phyloP scores from a whole-genome alignment of 73 alveolate genomes.

The Uronychia setigera region DNA sequence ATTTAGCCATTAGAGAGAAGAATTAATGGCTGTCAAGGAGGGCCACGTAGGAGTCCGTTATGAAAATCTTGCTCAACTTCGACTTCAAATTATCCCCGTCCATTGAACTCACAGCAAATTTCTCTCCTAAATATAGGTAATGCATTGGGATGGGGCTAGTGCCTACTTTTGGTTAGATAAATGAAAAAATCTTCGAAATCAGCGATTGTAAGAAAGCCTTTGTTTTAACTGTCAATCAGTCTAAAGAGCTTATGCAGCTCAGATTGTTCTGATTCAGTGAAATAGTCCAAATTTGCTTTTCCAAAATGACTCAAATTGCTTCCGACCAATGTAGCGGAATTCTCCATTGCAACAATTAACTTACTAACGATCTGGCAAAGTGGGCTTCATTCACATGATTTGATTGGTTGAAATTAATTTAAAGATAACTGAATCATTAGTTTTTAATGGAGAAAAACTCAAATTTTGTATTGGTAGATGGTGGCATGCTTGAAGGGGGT shows the following conservation, averaged over 20 bases:
- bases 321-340: no score
- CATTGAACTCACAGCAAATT: neutral
- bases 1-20: neutral
- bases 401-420: no score
- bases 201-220: neutral
- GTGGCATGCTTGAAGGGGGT: slow-evolving; percentile 89
- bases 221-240: neutral
- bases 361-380: no score
- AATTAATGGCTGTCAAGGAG: neutral
- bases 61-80: neutral
- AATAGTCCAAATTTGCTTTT: no score
- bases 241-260: no score
- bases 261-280: no score
- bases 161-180: neutral
- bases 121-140: neutral
- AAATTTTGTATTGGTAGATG: no score
- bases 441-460: no score
- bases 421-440: no score
- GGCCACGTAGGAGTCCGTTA: neutral
- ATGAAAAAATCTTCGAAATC: neutral
- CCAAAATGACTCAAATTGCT: no score
- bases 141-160: neutral
- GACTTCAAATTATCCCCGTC: neutral
- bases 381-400: no score
- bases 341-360: no score